These are phyloP conservation scores for Malassezia brasiliensis DNA, from an alignment of 1,284 basidiomycete genomes.

Conservation along the genomic window DNA sequence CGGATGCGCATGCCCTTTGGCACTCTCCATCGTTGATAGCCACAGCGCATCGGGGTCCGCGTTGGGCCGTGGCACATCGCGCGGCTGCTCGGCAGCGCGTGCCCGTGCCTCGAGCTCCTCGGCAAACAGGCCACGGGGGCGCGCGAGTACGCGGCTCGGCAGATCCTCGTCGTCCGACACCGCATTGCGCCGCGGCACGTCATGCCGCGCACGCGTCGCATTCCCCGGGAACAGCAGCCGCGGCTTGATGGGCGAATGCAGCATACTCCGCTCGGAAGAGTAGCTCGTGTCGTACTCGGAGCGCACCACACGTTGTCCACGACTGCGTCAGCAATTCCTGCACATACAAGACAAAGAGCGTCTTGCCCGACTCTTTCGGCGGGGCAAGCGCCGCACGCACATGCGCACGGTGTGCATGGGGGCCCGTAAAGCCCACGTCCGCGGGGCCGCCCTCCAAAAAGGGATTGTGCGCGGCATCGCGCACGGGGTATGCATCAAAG, in stretches of 20 bases:
- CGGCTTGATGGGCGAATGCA: constrained; percentile 9
- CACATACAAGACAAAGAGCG: constrained; percentile 30
- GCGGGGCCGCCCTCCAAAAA: constrained; percentile 44
- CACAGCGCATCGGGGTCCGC: constrained; percentile 6
- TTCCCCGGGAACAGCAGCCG: constrained; percentile 7
- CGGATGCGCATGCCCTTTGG: background rate
- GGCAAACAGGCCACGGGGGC: constrained; percentile 1
- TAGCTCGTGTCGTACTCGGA: background rate
- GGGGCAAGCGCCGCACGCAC: constrained; percentile 21
- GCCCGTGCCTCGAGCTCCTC: constrained; percentile 4
- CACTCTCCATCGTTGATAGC: background rate
- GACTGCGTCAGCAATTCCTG: background rate
- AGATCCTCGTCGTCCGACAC: constrained; percentile 8
- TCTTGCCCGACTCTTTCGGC: constrained; percentile 23
- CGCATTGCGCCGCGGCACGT: constrained; percentile 2
- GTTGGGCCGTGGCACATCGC: background rate
- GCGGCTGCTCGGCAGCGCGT: background rate
- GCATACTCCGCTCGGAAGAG: background rate
- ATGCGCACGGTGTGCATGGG: constrained; percentile 19
- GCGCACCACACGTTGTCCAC: constrained; percentile 15
- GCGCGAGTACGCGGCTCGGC: background rate
- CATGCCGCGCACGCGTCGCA: background rate
- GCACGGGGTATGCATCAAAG: constrained; percentile 14
- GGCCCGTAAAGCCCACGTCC: constrained; percentile 33
- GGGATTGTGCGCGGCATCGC: constrained; percentile 38